Base-by-base conservation (phyloP, 768 basidiomycete genomes). In the Leccinum ochraceum region DNA sequence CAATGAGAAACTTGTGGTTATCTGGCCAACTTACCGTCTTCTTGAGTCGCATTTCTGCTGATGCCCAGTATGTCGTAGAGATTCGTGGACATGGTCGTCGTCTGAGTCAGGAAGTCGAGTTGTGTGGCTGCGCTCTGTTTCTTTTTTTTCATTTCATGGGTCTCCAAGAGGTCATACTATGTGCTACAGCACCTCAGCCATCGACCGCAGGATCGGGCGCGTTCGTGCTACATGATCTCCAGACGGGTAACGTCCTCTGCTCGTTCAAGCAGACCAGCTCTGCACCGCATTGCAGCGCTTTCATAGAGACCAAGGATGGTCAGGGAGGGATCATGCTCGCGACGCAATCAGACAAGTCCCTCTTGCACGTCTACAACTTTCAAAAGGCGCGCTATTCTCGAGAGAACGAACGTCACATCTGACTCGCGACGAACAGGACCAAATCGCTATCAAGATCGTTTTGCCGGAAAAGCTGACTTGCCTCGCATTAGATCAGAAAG, bases 391-490 rank as follows among this genome's bases (percentile, higher is more conserved):
- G 76, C n/a, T 69, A 22, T 46, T 59, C 39, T 36, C 42, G 56
- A 32, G 8, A 11, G 36, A 54, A 13, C 49, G 17, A 48, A 11
- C 50, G 9, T 50, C 56, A 11, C 50, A 14, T 50, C 56, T 56
- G 57, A 37, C 49, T 4, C 8, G 59, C 39, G 34, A 34, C 20
- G 24, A 62, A 58, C 70, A 97, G 95, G 94, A 98, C 73, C 95
- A 98, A 83, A 78, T 95, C 46, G 84, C 86, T 53, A 75, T 89
- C 48, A 94, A 94, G 74, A 82, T 95, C 32, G 87, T 97, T 11
- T 79, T 98, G 1, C 94, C 96, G 0, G 96, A 98, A 75, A 94
- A 91, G 71, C 76, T 98, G 50, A 83, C 87, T 26, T 94, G 91
- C 66, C 82, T 97, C 42, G 80, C 89, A 6, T 70, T 93, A 7